These are phyloP conservation scores for Bacidia rubella DNA, from an alignment of 495 filamentous ascomycete species.

Conservation along the genomic window DNA sequence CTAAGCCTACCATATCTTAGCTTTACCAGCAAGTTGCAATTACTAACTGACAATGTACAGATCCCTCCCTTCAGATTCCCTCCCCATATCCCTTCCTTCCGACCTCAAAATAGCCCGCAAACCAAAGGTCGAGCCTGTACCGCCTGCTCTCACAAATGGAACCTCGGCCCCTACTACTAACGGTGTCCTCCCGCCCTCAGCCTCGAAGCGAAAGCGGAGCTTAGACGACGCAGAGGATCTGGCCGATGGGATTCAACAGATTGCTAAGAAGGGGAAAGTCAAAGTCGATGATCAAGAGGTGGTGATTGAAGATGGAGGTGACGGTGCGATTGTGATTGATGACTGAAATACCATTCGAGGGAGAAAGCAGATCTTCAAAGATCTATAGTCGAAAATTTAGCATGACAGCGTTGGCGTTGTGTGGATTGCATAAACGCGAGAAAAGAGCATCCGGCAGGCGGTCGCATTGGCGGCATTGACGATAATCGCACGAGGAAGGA, in stretches of 20 bases:
- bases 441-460: no score
- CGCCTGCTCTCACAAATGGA: conserved; percentile 9
- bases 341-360: conserved; percentile 24
- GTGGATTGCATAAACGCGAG: no score
- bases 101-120: conserved; percentile 39
- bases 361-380: neutral
- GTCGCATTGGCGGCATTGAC: no score
- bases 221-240: conserved; percentile 29
- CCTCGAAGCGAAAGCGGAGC: conserved; percentile 32
- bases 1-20: no score
- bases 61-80: conserved; percentile 24
- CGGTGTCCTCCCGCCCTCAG: neutral
- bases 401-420: neutral
- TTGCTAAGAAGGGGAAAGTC: conserved; percentile 32
- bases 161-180: conserved; percentile 14
- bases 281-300: conserved; percentile 24
- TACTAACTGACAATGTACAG: conserved; percentile 13
- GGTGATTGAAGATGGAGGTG: conserved; percentile 37
- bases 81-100: conserved; percentile 32
- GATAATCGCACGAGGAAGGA: neutral
- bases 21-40: conserved; percentile 18
- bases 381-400: neutral
- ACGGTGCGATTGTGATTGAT: conserved; percentile 64
- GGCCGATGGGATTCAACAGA: conserved; percentile 19
- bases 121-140: conserved; percentile 23